These are phyloP conservation scores for Gremmenia infestans DNA, from an alignment of 2,329 filamentous ascomycete genomes.

Conservation along the genomic window DNA sequence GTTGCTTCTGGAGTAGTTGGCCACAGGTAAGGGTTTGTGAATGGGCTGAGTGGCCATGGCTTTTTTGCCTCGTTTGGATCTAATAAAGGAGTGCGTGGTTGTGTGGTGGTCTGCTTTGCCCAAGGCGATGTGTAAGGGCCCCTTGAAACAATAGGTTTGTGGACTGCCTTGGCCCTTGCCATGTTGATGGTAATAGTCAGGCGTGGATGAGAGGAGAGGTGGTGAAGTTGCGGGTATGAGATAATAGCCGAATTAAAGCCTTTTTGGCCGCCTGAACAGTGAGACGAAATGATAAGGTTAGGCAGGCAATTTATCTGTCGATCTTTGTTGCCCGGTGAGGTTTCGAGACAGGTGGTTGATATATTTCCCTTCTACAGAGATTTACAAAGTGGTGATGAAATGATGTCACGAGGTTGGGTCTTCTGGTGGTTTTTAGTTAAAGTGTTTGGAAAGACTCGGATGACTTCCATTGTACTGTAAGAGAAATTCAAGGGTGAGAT, in stretches of 20 bases:
- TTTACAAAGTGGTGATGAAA: background rate
- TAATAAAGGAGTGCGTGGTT: background rate
- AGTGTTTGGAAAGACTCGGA: background rate
- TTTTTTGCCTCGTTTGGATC: background rate
- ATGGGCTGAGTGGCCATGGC: background rate
- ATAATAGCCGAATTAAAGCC: background rate
- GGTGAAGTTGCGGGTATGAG: background rate
- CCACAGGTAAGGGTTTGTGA: background rate
- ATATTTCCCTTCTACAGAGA: no score
- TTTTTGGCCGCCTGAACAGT: no score
- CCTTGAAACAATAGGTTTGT: background rate
- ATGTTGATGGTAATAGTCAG: background rate
- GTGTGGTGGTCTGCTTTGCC: background rate
- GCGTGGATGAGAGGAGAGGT: background rate
- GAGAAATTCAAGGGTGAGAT: background rate
- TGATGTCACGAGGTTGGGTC: background rate
- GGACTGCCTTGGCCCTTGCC: background rate
- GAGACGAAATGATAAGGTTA: no score
- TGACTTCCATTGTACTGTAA: background rate
- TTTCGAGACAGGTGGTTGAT: background rate
- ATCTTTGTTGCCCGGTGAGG: background rate
- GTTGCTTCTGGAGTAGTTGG: background rate
- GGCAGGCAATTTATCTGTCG: background rate
- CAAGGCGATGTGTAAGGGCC: background rate
- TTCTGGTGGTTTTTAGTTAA: background rate